These are phyloP conservation scores for Sarocladium brachiariae DNA, from an alignment of 2,329 filamentous ascomycete genomes.

Conservation along the genomic window DNA sequence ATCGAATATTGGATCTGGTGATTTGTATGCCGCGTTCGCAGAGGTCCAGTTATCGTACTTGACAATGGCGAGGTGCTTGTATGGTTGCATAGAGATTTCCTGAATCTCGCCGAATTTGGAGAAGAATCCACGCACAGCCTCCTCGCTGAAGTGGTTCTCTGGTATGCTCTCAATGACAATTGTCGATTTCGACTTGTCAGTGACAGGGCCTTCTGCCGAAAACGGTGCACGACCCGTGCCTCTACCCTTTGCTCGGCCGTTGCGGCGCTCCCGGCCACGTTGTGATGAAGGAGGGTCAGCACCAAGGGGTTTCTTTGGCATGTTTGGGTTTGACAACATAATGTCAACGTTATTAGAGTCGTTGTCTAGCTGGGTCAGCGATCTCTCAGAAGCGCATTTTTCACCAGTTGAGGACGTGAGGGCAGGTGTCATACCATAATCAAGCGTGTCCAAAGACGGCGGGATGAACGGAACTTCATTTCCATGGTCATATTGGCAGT, in stretches of 20 bases:
- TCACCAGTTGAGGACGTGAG: neutral
- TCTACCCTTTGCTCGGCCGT: slow-evolving; percentile 8
- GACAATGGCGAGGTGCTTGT: slow-evolving; percentile 62
- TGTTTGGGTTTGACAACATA: neutral
- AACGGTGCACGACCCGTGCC: slow-evolving; percentile 46
- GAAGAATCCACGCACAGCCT: slow-evolving; percentile 62
- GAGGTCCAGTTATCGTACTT: slow-evolving; percentile 60
- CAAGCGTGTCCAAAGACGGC: neutral
- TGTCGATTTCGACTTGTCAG: slow-evolving; percentile 56
- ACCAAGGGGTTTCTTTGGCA: neutral
- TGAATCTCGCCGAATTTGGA: slow-evolving; percentile 61
- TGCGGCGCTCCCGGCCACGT: neutral
- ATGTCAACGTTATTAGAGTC: neutral
- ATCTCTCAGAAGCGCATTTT: too few relatives aligned
- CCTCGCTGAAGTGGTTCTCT: slow-evolving; percentile 60
- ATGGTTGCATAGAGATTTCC: slow-evolving; percentile 57
- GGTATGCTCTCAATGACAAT: slow-evolving; percentile 76
- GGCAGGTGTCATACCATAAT: slow-evolving; percentile 6
- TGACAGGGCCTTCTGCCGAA: slow-evolving; percentile 56
- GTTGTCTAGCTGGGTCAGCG: neutral
- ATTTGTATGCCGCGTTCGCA: slow-evolving; percentile 65
- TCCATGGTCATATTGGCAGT: slow-evolving; percentile 64
- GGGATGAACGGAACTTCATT: slow-evolving; percentile 27
- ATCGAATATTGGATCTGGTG: slow-evolving; percentile 75
- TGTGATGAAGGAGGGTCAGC: neutral